Evolutionary conservation across 257 asterid species (phyloP), one percentile per base, ranked within the genome.

Genomic region (Primulina eburnea): DNA sequence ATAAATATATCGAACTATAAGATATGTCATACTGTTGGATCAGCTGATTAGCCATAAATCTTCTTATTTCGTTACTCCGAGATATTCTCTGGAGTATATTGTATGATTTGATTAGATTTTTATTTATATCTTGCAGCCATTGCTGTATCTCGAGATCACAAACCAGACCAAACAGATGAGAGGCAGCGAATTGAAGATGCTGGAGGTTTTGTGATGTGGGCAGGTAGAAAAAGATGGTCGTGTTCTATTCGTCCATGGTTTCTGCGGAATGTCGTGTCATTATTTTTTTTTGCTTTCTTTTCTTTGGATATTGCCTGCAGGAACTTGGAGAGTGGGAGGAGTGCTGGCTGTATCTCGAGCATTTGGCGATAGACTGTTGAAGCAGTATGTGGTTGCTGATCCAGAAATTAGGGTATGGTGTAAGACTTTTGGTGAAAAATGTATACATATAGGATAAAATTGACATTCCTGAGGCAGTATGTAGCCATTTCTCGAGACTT

Each of bases 301-400:
- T 16, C 57, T 14, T 50, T 50, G 21, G 57, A 17, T 50, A 50
- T 50, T 50, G 20, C 57, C 57, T 17, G 57, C 74, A 84, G 90
- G 95, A 72, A 84, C 91, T 37, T 86, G 95, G 97, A 84, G 97
- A 62, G 97, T 90, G 69, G 89, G 93, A 21, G 97, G 97, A 33
- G 90, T 90, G 80, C 91, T 90, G 73, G 95, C 97, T 38, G 93
- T 90, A 76, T 90, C 97, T 78, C 92, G 97, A 75, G 91, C 96
- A 65, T 89, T 89, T 79, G 96, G 96, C 43, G 94, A 89, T 79
- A 85, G 81, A 81, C 70, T 84, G 63, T 86, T 90, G 24, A 84
- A 87, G 81, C 92, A 87, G 62, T 89, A 74, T 77, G 87, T 88
- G 50, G 82, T 80, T 59, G 92, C 95, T 28, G 95, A 86, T 72